Evolutionary conservation across 2,329 filamentous ascomycete genomes (phyloP), one percentile per base, ranked within the genome.

Genomic region (Plenodomus tracheiphilus): DNA sequence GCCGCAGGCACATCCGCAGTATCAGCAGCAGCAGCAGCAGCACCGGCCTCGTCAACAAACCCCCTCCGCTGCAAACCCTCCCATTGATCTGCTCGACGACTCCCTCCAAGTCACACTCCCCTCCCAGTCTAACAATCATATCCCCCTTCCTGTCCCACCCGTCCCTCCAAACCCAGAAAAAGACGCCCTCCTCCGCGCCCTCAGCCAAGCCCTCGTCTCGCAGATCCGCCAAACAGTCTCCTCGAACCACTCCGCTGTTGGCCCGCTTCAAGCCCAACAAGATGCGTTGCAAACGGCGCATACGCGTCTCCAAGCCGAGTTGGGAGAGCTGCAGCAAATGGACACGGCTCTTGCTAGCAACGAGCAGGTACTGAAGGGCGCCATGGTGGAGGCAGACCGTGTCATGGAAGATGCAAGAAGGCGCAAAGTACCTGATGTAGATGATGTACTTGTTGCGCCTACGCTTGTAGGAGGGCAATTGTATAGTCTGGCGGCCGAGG

Each of bases 101-200:
- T 81, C 83, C 1, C 83, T 86, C 46, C 81, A 85, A 51, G 74
- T 85, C 5, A 77, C 82, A 18, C 71, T 85, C 4, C 81, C 82
- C 10, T 76, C 76, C 6, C 75, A 74, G 51, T 60, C 56, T 7
- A n/a, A 78, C 73, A 20, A 79, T 72, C 20, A 81, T 74, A 41
- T 61, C 21, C 75, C 80, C 18, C 68, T 85, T 7, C 80, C 87
- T 5, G 84, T 91, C 1, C 93, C 94, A 0, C 92, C 93, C 0
- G 91, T 97, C 25, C 93, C 94, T 0, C 92, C 91, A 0, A 99
- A 99, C 64, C 94, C 94, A 0, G 91, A 97, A 73, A 97, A 96
- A 69, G 91, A 97, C 71, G 87, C 88, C 17, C 82, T 97, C 15
- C 80, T 96, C 2, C 81, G 82, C 44, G 88, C 91, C 38, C 81